A percentile compares a stretch with the other conserved stretches of the same genome.
Evolutionary conservation across 345 rosid species (phyloP).

Genomic region (Gossypium sturtianum): DNA sequence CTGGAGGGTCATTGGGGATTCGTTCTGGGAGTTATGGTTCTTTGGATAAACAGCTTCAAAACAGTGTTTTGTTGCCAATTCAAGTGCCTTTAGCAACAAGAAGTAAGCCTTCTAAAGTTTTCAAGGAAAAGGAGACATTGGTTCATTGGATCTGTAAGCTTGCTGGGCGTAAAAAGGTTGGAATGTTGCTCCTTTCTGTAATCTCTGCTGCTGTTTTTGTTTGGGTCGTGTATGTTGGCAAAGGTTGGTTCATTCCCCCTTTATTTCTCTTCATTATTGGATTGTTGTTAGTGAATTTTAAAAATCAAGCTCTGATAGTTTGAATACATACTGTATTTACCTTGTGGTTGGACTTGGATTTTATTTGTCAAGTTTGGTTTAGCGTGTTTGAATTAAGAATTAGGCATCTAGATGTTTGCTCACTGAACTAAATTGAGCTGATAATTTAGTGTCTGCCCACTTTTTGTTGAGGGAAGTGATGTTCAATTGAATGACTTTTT

Average conservation of each 20-base stretch:
- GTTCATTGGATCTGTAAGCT: conserved; percentile 83
- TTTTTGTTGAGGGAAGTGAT: background rate
- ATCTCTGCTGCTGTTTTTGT: conserved; percentile 80
- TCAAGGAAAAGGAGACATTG: conserved; percentile 73
- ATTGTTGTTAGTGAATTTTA: background rate
- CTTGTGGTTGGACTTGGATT: background rate
- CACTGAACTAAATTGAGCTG: background rate
- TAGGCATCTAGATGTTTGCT: background rate
- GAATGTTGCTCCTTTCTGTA: conserved; percentile 79
- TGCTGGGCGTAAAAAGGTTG: conserved; percentile 89
- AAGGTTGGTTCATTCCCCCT: conserved; percentile 44
- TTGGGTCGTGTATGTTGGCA: conserved; percentile 78
- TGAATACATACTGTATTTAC: background rate
- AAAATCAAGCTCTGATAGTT: background rate
- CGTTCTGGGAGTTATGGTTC: conserved; percentile 86
- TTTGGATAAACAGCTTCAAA: conserved; percentile 62
- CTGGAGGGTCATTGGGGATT: conserved; percentile 62
- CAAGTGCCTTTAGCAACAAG: conserved; percentile 39
- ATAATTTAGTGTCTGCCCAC: background rate
- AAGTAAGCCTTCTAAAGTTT: conserved; percentile 66
- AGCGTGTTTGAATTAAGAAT: background rate
- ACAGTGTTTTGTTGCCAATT: conserved; percentile 44
- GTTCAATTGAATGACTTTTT: background rate
- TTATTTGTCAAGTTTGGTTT: background rate
- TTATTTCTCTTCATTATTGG: background rate